Evolutionary conservation across 2,329 filamentous ascomycete species (phyloP), one percentile per base, ranked within the genome.

Genomic region (Pyricularia grisea): DNA sequence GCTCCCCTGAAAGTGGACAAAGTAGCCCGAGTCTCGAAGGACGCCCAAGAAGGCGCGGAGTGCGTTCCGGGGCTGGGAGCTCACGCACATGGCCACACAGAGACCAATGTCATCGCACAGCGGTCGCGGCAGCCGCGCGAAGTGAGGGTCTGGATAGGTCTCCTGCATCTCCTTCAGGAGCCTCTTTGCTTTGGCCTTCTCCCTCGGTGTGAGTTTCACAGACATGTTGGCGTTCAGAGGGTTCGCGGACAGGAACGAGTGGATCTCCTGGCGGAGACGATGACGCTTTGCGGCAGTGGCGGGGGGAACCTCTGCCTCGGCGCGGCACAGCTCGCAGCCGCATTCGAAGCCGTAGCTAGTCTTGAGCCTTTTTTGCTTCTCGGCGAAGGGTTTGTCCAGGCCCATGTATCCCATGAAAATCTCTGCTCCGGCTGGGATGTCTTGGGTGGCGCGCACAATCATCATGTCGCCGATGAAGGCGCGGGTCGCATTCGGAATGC

Each of bases 391-490:
- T 27, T 28, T 20, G 6, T 17, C 60, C 3, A 14, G 60, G 25
- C 17, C n/a, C 12, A 14, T 11, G 60, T 71, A 71, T 6, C 4
- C 23, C 67, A 68, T 67, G 28, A 68, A 68, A 60, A 71, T 67
- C 33, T 71, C 68, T 2, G 64, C 67, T 12, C 67, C 68, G 33
- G 67, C 65, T 1, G 60, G 28, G 20, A 71, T 67, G 36, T 68
- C 58, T 3, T 27, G 65, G 36, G 67, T 10, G 4, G 70, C 70
- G 10, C 68, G 68, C 17, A 65, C 66, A 36, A 71, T 60, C 68
- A 76, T 74, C 69, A 78, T 70, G 69, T 78, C 79, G 12, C 79
- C 79, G 12, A 80, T 71, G 70, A 79, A 79, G 5, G 75, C 71
- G 36, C 77, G 75, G 60, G 71, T 72, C 27, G 72, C 73, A 68